Conservation (phyloP, 2,329 filamentous ascomycete genomes). For the Rugonectria rugulosa region DNA sequence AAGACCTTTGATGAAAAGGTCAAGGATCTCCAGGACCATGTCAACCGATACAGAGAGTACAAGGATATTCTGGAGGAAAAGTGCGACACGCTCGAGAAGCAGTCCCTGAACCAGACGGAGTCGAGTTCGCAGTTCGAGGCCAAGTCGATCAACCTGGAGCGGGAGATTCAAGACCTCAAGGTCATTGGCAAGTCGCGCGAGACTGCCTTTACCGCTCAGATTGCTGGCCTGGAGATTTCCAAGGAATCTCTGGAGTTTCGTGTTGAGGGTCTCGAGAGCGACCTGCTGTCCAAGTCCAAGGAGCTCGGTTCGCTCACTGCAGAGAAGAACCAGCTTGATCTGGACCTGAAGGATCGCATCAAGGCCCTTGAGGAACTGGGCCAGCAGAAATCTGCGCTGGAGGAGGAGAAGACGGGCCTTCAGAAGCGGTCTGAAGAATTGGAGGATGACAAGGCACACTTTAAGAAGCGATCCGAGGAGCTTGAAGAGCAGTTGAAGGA, state of each 20-base stretch:
- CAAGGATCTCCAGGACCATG: slow-evolving; percentile 38
- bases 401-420: slow-evolving; percentile 16
- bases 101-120: slow-evolving; percentile 22
- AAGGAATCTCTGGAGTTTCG: slow-evolving; percentile 39
- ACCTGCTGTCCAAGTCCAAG: slow-evolving; percentile 34
- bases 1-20: slow-evolving; percentile 31
- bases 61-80: slow-evolving; percentile 37
- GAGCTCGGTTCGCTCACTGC: slow-evolving; percentile 35
- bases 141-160: slow-evolving; percentile 37
- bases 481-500: slow-evolving; percentile 15
- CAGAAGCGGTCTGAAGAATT: slow-evolving; percentile 19
- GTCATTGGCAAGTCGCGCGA: slow-evolving; percentile 37
- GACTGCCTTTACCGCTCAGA: slow-evolving; percentile 35
- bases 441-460: slow-evolving; percentile 31
- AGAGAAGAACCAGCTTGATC: slow-evolving; percentile 33
- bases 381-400: slow-evolving; percentile 16
- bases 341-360: slow-evolving; percentile 28
- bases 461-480: slow-evolving; percentile 28
- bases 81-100: slow-evolving; percentile 39
- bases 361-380: slow-evolving; percentile 29
- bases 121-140: slow-evolving; percentile 31
- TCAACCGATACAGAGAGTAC: slow-evolving; percentile 34
- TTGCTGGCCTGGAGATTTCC: slow-evolving; percentile 38
- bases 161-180: slow-evolving; percentile 35
- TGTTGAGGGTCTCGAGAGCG: slow-evolving; percentile 32